Base-by-base conservation (phyloP, 108 stramenopile genomes). In the Cyclotella sp. region DNA sequence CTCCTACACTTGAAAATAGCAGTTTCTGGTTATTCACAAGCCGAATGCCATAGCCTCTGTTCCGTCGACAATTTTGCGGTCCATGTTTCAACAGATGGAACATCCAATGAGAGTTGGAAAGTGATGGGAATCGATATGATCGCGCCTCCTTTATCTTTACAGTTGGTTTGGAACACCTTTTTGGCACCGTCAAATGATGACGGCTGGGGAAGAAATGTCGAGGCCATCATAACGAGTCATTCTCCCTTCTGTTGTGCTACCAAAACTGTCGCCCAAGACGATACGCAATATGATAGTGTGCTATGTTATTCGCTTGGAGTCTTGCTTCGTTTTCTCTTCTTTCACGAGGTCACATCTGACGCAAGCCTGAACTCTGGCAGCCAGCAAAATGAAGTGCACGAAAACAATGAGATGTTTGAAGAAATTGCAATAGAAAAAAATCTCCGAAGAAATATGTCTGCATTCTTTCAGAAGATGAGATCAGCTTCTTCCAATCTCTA, bases 301-400 rank as follows among this genome's bases (percentile, higher is more conserved):
- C 3, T 73, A 16, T 73, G 72, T 27, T 59, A 73, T 63, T 41
- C 39, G 21, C 52, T 73, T 53, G 72, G 72, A 44, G 24, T 51
- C 1, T 43, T 73, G 10, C 47, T 73, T 5, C 11, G 52, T 39
- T 27, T 60, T n/a, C 1, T 63, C 14, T 73, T 52, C 29, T 30
- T n/a, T n/a, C 61, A 29, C 1, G 47, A 21, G 4, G 11, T 4
- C 14, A 11, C 18, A 9, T 26, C 22, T n/a, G 44, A 51, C 45
- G 19, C 2, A 14, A 13, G 0, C 26, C 44, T 34, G 34, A 34
- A 34, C 4, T 6, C 34, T 34, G 34, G 34, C 27, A 15, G 9
- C 29, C 27, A 22, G 9, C 16, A n/a, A 72, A 22, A 45, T 49
- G 47, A 9, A 49, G n/a, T 1, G 3, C 1, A 1, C 60, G 12